Base-by-base conservation (phyloP, 2,329 filamentous ascomycete species). In the Cladosporium austrohemisphaericum region DNA sequence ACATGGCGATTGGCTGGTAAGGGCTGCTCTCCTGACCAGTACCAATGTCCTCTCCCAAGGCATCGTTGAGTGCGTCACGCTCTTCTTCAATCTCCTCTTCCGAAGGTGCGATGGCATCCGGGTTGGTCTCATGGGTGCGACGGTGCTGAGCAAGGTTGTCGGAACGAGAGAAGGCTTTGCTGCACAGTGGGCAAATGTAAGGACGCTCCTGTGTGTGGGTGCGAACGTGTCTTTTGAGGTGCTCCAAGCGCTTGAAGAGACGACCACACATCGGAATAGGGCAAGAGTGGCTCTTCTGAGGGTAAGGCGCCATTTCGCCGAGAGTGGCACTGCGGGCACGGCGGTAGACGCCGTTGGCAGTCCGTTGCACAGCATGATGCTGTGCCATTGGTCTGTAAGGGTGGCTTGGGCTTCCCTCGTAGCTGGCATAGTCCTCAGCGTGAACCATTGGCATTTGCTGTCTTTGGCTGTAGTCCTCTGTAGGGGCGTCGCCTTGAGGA, bases 151-250 rank as follows among this genome's bases (percentile, higher is more conserved):
- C 93, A 72, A 98, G 86, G 71, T 98, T 98, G 76, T 98, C 93
- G 65, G 92, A 97, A 73, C 93, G 81, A 52, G 93, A 97, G 72
- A 98, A 98, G 58, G 92, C 92, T 78, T 97, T 97, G 79, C 88
- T 95, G 82, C 93, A 98, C 71, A 95, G 85, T 61, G 88, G 87
- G 81, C 93, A 98, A 67, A 94, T 85, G 73, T 98, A 98, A 61
- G 93, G 93, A 74, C 92, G 88, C 78, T 98, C 93, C 78, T 98
- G 93, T 50, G 93, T 98, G 78, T 98, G 93, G 65, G 93, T 98
- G 74, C 93, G 88, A 71, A 98, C 93, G 76, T 98, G 93, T 79
- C 92, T 85, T 81, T 98, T 98, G 66, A 98, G 83, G 75, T 98
- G 93, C 76, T 98, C 93, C 76, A 98, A 82, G 71, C 93, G 85